Evolutionary conservation across 1,139 yeast genomes (phyloP).

Genomic region (Petasospora fabianii): DNA sequence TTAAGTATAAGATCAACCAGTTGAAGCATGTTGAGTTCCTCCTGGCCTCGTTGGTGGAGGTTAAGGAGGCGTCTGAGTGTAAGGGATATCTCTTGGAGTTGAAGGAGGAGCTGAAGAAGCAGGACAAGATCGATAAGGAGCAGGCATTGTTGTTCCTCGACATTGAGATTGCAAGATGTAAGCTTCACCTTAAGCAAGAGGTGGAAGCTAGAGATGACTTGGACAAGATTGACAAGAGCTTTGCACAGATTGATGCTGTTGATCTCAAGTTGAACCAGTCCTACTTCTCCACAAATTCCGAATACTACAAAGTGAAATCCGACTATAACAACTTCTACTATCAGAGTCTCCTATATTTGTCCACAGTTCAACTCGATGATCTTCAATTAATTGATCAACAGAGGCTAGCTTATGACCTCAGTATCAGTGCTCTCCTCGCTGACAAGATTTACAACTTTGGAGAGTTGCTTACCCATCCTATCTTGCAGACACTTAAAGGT

Average conservation of each 20-base stretch:
- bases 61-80: slow-evolving; percentile 44
- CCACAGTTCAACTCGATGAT: slow-evolving; percentile 50
- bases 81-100: slow-evolving; percentile 55
- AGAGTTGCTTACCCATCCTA: slow-evolving; percentile 87
- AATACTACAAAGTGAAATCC: slow-evolving; percentile 65
- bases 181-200: slow-evolving; percentile 54
- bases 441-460: slow-evolving; percentile 94
- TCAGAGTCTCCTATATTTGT: slow-evolving; percentile 57
- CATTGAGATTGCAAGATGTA: slow-evolving; percentile 74
- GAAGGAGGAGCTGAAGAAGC: slow-evolving; percentile 37
- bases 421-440: slow-evolving; percentile 86
- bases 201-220: slow-evolving; percentile 67
- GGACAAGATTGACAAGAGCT: slow-evolving; percentile 54
- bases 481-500: slow-evolving; percentile 52
- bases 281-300: slow-evolving; percentile 76
- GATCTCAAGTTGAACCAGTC: slow-evolving; percentile 78
- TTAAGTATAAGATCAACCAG: slow-evolving; percentile 71
- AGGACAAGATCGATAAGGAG: slow-evolving; percentile 35
- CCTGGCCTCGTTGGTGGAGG: slow-evolving; percentile 50
- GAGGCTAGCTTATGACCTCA: slow-evolving; percentile 72
- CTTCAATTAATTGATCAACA: slow-evolving; percentile 51
- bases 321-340: slow-evolving; percentile 82
- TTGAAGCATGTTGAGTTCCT: slow-evolving; percentile 76
- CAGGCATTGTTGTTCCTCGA: slow-evolving; percentile 62
- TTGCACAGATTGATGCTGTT: slow-evolving; percentile 59